Evolutionary conservation across 208 protist genomes (phyloP), one percentile per base, ranked within the genome.

Genomic region (Trypanosoma conorhini): DNA sequence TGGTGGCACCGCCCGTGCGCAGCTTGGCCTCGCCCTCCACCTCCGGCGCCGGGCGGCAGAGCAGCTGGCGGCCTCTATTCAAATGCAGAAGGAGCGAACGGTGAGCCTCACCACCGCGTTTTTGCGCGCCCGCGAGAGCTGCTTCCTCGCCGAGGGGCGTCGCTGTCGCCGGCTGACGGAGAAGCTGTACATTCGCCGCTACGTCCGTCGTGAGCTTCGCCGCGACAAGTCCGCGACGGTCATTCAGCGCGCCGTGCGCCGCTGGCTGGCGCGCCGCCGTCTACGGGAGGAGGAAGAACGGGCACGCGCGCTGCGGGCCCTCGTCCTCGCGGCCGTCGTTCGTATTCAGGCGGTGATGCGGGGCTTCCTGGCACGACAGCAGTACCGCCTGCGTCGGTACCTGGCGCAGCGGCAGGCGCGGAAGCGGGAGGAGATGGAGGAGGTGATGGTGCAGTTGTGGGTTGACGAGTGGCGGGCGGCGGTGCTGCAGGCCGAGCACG

Each of bases 321-420:
- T 69, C 24, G 65, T 85, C 0, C 17, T 57, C 24, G 4, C 46
- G 3, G 74, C 70, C 67, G 69, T 69, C 17, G 28, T 75, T 38
- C 38, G 55, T 13, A 65, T 93, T 54, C 87, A 93, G 67, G 22
- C 59, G 7, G 51, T 72, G 24, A 87, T 86, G 85, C 84, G 87
- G 0, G 42, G 56, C 4, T 75, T 62, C 9, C 31, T 55, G 0
- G 81, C 87, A 21, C 74, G 80, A 0, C 44, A 59, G 7, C 64
- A 70, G 22, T 77, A 74, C 5, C 60, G 52, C 3, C 17, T 31
- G 8, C 82, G 67, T 55, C 46, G 56, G 12, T 70, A 50, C 28
- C 44, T 60, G 9, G 62, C 52, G 21, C 40, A 58, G 9, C 63
- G 58, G 10, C 60, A 58, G 48, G 46, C 67, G 24, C 30, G 5